phyloP scores from a whole-genome alignment of 371 early-diverging fungal genomes.

The Rhizopus delemar region DNA sequence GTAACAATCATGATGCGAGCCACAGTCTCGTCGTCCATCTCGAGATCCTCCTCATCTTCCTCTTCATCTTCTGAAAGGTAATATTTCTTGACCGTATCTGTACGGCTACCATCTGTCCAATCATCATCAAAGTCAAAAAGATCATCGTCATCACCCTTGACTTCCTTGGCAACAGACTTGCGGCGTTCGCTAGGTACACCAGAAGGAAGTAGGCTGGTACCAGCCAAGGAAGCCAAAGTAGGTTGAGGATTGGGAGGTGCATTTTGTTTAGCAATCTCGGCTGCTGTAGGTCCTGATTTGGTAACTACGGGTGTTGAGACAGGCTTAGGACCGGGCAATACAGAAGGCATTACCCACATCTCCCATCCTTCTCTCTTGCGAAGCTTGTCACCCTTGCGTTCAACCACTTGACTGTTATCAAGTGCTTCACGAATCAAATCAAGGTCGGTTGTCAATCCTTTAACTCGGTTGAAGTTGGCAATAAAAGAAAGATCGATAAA shows the following conservation, averaged over 20 bases:
- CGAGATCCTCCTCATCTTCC: conserved; percentile 69
- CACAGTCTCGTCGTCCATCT: conserved; percentile 85
- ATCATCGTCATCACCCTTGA: conserved; percentile 54
- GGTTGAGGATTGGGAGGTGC: conserved; percentile 29
- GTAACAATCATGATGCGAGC: conserved; percentile 91
- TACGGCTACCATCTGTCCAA: conserved; percentile 58
- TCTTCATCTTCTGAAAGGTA: conserved; percentile 65
- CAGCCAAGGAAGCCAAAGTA: conserved; percentile 48
- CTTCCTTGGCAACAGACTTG: conserved; percentile 37
- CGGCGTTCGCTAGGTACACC: conserved; percentile 31
- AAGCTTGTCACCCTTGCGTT: conserved; percentile 63
- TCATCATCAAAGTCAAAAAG: conserved; percentile 81
- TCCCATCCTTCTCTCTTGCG: conserved; percentile 78
- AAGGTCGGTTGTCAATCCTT: conserved; percentile 65
- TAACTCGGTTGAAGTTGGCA: conserved; percentile 87
- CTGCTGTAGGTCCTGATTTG: conserved; percentile 28
- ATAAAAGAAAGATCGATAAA: conserved; percentile 74
- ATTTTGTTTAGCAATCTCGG: conserved; percentile 33
- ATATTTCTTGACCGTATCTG: conserved; percentile 65
- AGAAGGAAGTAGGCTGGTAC: conserved; percentile 28
- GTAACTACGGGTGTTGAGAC: conserved; percentile 15
- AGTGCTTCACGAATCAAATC: conserved; percentile 65
- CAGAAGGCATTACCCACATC: conserved; percentile 66
- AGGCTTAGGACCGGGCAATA: conserved; percentile 23
- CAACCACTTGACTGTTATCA: conserved; percentile 52